Evolutionary conservation across 164 flowering plant genomes (phyloP), one percentile per base, ranked within the genome.

Genomic region (Litsea cubeba): DNA sequence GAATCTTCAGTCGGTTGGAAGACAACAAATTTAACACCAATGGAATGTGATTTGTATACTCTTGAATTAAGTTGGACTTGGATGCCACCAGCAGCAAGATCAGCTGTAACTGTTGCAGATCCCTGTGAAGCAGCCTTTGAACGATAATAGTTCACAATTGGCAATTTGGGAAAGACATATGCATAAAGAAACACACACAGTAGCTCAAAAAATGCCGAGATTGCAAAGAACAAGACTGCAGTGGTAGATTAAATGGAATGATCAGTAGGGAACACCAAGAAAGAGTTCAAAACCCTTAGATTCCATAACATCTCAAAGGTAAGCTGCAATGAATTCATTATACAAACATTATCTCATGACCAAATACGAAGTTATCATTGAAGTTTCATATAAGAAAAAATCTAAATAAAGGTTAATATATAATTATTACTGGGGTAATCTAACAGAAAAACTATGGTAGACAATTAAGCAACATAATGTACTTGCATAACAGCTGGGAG

Each of bases 51-150:
- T 15, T 54, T 54, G n/a, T 20, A 54, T 65, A 65, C 69, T 14
- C 40, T 17, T 12, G 69, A 65, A 30, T 65, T 30, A 26, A 62
- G 75, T 35, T 74, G 62, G 69, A 81, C 60, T 62, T 83, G 81
- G 74, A 89, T 81, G 24, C 95, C 98, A 68, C 79, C 89, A 51
- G 92, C 98, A 66, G 86, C 92, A 76, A 91, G 95, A 71, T 93
- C 97, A 68, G 90, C 89, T 0, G 89, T 62, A 22, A 93, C 94
- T 0, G 98, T 89, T 78, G 85, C 87, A 3, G 94, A 90, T 25
- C 97, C 98, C 79, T 93, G 90, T 2, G 84, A 81, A 35, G 95
- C 97, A 28, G 98, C 97, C 76, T 91, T 93, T 24, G 85, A 32
- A 12, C 93, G 91, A 66, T 85, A 90, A 73, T 90, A 86, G 81